phyloP scores from a whole-genome alignment of 371 early-diverging fungal genomes.

The Saksenaea oblongispora region DNA sequence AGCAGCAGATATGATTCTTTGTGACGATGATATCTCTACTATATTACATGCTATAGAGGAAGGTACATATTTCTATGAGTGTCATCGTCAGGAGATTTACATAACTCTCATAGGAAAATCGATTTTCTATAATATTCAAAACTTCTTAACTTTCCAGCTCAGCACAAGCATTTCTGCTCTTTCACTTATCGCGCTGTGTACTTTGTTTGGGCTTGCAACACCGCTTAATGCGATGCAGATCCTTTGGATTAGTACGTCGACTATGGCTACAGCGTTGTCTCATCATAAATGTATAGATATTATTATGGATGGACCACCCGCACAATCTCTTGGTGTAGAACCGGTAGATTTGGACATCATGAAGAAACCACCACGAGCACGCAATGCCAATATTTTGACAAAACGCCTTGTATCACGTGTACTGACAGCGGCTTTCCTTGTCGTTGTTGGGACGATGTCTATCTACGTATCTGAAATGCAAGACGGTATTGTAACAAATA shows the following conservation, averaged over 20 bases:
- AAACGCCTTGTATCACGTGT: constrained; percentile 75
- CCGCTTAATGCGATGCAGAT: constrained; percentile 98
- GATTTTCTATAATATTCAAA: constrained; percentile 92
- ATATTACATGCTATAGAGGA: constrained; percentile 88
- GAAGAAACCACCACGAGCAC: constrained; percentile 79
- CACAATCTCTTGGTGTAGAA: constrained; percentile 90
- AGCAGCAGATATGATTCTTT: constrained; percentile 91
- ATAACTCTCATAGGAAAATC: constrained; percentile 61
- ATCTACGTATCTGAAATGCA: constrained; percentile 80
- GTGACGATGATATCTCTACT: constrained; percentile 85
- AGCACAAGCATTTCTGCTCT: constrained; percentile 86
- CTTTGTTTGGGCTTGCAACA: constrained; percentile 83
- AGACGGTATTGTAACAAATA: constrained; percentile 73
- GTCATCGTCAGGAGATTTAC: background rate
- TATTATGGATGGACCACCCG: constrained; percentile 93
- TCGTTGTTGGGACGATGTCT: constrained; percentile 87
- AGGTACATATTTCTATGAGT: constrained; percentile 38
- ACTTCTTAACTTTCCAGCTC: constrained; percentile 88
- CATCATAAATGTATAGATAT: constrained; percentile 61
- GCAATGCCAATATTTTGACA: constrained; percentile 77
- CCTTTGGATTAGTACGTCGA: constrained; percentile 88
- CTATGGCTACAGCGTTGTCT: background rate
- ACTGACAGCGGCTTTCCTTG: constrained; percentile 75
- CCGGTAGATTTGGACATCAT: constrained; percentile 83
- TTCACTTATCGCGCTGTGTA: constrained; percentile 84